Evolutionary conservation across 2,329 filamentous ascomycete genomes (phyloP).

Genomic region (Trichoderma endophyticum): DNA sequence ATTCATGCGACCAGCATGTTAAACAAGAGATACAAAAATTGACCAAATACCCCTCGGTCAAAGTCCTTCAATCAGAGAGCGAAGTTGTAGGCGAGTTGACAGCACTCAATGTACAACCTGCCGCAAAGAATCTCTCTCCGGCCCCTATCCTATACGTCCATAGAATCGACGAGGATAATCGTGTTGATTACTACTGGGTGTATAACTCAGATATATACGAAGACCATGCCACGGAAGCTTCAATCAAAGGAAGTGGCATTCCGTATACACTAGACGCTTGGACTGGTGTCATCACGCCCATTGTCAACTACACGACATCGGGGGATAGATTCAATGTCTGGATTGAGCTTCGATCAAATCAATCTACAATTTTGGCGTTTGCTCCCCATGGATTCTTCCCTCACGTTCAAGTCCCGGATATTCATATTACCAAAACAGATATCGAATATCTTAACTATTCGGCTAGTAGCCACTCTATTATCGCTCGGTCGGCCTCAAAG

Average conservation of each 20-base stretch:
- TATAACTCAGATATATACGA: constrained; percentile 8
- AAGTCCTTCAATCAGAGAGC: background rate
- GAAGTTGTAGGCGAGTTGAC: background rate
- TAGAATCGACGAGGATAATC: background rate
- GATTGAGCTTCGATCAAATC: background rate
- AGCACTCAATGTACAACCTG: background rate
- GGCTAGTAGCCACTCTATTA: background rate
- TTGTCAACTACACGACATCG: background rate
- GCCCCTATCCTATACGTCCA: background rate
- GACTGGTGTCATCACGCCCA: background rate
- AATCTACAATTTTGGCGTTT: background rate
- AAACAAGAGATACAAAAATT: background rate
- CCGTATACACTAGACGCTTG: background rate
- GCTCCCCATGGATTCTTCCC: background rate
- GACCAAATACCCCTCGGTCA: background rate
- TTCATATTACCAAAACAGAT: background rate
- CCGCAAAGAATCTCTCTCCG: background rate
- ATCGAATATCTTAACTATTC: background rate
- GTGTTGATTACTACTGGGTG: background rate
- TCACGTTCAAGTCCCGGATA: background rate
- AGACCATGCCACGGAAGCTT: background rate
- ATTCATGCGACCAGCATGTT: background rate
- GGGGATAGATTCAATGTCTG: constrained; percentile 8
- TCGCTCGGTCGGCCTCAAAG: background rate
- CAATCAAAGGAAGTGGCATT: background rate